Percentiles rank a stretch among this genome's conserved stretches.
These are phyloP conservation scores for Phaeotremella fagi DNA, from an alignment of 768 basidiomycete species.

Conservation along the genomic window DNA sequence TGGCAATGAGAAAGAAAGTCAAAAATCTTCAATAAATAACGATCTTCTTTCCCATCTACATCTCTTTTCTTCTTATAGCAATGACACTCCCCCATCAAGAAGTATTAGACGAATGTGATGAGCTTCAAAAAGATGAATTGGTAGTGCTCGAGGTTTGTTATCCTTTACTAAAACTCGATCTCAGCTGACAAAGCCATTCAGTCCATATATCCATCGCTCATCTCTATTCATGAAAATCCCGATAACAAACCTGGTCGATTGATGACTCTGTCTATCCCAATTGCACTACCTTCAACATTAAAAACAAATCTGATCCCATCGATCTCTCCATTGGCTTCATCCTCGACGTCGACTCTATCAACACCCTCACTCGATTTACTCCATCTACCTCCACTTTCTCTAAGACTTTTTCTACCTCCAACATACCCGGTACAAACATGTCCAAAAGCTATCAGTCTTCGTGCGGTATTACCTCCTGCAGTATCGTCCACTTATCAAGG, in stretches of 20 bases:
- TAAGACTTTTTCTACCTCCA: slow-evolving; percentile 19
- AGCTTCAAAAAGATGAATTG: slow-evolving; percentile 37
- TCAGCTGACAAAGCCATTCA: not conserved
- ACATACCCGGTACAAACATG: slow-evolving; percentile 20
- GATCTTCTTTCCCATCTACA: too few species aligned
- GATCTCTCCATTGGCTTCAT: not conserved
- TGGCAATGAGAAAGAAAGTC: too few species aligned
- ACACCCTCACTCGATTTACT: slow-evolving; percentile 16
- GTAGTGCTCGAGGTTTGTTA: slow-evolving; percentile 36
- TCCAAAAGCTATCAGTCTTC: slow-evolving; percentile 12
- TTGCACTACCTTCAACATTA: slow-evolving; percentile 13
- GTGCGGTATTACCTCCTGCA: slow-evolving; percentile 11
- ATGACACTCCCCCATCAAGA: too few species aligned
- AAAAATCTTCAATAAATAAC: too few species aligned
- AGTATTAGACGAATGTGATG: too few species aligned
- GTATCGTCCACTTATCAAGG: not conserved
- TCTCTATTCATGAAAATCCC: slow-evolving; percentile 15
- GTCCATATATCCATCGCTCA: slow-evolving; percentile 28
- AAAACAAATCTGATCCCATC: slow-evolving; percentile 4
- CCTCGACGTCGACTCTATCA: not conserved
- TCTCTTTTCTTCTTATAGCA: too few species aligned
- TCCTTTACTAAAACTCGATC: not conserved
- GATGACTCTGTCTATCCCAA: slow-evolving; percentile 22
- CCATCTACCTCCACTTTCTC: slow-evolving; percentile 24
- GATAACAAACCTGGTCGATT: slow-evolving; percentile 14